These are phyloP conservation scores for Penicillium sp. DNA, from an alignment of 2,329 filamentous ascomycete species.

Conservation along the genomic window DNA sequence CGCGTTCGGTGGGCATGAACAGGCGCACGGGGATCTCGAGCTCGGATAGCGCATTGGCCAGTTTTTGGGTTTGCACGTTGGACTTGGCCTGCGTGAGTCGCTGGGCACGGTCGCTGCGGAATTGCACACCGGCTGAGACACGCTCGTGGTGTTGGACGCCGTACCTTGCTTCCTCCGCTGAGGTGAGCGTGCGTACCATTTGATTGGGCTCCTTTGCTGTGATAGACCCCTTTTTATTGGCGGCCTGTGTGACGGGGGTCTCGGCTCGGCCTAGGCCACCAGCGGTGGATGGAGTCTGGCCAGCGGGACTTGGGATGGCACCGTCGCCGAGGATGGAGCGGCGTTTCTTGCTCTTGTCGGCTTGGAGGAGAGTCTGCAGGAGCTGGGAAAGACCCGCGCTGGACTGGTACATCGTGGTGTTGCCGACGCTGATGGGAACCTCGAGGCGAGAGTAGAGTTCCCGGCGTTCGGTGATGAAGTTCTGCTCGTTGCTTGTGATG, in stretches of 20 bases:
- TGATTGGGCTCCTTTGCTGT: conserved; percentile 41
- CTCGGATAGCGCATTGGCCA: conserved; percentile 48
- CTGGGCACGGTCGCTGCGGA: conserved; percentile 65
- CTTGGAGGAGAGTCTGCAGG: conserved; percentile 75
- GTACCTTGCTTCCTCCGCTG: conserved; percentile 74
- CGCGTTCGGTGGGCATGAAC: conserved; percentile 51
- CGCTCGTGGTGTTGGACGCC: conserved; percentile 85
- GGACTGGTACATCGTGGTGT: conserved; percentile 74
- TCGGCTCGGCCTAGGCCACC: conserved; percentile 39
- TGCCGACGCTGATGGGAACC: conserved; percentile 67
- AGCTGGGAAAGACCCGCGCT: conserved; percentile 76
- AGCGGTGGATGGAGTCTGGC: conserved; percentile 49
- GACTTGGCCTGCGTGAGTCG: conserved; percentile 52
- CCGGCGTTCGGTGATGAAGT: conserved; percentile 80
- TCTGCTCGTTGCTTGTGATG: conserved; percentile 81
- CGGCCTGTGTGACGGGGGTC: conserved; percentile 32
- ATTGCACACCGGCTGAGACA: conserved; percentile 79
- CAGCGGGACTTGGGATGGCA: conserved; percentile 50
- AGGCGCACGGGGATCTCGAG: conserved; percentile 47
- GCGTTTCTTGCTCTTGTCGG: conserved; percentile 87
- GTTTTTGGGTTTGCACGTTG: conserved; percentile 50
- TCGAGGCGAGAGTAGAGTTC: conserved; percentile 86
- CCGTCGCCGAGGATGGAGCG: conserved; percentile 67
- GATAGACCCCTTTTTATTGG: conserved; percentile 39
- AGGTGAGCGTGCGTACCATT: conserved; percentile 67